Percentiles rank a stretch among this genome's conserved stretches.
These are phyloP conservation scores for Nicotiana attenuata DNA, from an alignment of 257 asterid genomes.

Conservation along the genomic window DNA sequence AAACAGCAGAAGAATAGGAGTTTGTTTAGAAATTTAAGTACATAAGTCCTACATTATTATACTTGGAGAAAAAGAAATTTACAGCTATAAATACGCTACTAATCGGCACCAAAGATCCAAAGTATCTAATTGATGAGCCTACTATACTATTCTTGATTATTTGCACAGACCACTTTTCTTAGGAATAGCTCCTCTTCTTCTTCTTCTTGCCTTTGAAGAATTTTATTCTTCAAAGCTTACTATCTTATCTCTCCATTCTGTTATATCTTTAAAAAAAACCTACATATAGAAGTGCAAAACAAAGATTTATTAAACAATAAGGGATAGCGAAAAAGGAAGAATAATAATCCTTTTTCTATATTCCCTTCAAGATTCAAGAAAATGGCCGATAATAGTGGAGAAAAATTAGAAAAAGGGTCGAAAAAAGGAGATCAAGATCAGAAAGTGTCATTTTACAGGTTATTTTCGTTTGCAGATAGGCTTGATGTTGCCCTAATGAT, in stretches of 20 bases:
- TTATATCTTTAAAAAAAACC: background rate
- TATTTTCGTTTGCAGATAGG: constrained; percentile 59
- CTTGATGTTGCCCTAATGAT: constrained; percentile 38
- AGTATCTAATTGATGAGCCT: background rate
- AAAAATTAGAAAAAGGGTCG: background rate
- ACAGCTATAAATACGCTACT: background rate
- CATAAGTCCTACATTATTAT: too few relatives aligned
- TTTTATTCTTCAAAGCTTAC: background rate
- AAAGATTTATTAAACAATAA: background rate
- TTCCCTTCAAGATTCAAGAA: background rate
- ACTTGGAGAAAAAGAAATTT: background rate
- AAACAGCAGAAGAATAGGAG: background rate
- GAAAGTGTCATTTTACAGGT: constrained; percentile 40
- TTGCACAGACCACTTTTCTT: background rate
- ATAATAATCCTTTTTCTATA: background rate
- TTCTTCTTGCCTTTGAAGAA: background rate
- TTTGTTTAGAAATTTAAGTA: background rate
- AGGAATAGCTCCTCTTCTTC: background rate
- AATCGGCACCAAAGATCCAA: background rate
- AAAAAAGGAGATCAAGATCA: constrained; percentile 25
- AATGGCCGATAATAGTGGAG: background rate
- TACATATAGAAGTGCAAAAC: background rate
- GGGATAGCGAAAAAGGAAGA: background rate
- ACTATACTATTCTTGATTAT: background rate
- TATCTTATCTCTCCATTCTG: background rate